A percentile compares a stretch with the other conserved stretches of the same genome.
Evolutionary conservation across 371 early-diverging fungal genomes (phyloP).

Genomic region (Rhizopus microsporus): DNA sequence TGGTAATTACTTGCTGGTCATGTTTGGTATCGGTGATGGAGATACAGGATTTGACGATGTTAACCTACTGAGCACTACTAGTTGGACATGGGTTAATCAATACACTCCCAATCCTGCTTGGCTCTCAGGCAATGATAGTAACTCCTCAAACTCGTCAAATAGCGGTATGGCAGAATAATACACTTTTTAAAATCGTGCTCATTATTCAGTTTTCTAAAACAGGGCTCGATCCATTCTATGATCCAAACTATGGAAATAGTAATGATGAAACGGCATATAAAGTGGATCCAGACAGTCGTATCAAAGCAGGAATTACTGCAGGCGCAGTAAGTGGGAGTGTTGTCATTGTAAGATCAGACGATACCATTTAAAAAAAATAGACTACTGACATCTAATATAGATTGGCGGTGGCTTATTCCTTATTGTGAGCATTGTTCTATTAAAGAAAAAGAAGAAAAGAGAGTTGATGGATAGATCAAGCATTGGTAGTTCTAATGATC

Average conservation of each 20-base stretch:
- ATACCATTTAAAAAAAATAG: not conserved
- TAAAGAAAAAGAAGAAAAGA: slow-evolving; percentile 18
- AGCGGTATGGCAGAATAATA: not conserved
- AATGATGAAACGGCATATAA: slow-evolving; percentile 1
- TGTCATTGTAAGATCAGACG: slow-evolving; percentile 28
- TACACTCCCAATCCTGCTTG: slow-evolving; percentile 28
- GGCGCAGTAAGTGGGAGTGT: slow-evolving; percentile 42
- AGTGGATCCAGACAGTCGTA: slow-evolving; percentile 16
- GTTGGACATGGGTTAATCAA: slow-evolving; percentile 33
- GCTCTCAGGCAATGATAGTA: slow-evolving; percentile 13
- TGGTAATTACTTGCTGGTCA: slow-evolving; percentile 29
- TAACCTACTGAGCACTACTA: slow-evolving; percentile 27
- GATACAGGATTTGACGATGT: slow-evolving; percentile 28
- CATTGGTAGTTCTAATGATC: slow-evolving; percentile 10
- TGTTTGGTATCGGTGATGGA: slow-evolving; percentile 28
- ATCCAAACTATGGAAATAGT: slow-evolving; percentile 7
- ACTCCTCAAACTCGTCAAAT: not conserved
- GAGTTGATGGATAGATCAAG: slow-evolving; percentile 2
- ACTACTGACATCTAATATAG: slow-evolving; percentile 15
- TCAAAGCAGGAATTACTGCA: slow-evolving; percentile 38
- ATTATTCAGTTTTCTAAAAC: not conserved
- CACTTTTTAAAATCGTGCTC: not conserved
- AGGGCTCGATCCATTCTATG: slow-evolving; percentile 14
- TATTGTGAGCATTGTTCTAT: slow-evolving; percentile 21
- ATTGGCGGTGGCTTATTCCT: slow-evolving; percentile 30